Evolutionary conservation across 345 rosid species (phyloP), one percentile per base, ranked within the genome.

Genomic region (Pistacia atlantica): DNA sequence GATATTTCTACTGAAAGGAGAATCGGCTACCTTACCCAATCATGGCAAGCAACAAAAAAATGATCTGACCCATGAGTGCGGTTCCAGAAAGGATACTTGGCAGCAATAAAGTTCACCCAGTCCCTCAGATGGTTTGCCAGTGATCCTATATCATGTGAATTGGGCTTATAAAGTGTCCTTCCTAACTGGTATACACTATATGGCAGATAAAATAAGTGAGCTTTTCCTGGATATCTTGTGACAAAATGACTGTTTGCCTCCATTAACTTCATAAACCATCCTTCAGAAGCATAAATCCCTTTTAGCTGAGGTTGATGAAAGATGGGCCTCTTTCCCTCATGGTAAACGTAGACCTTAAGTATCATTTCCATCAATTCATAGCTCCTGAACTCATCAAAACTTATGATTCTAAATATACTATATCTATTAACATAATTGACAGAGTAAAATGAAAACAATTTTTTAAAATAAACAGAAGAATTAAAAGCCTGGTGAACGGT

Each of bases 41-140:
- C 99, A 79, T 95, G 99, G 86, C 99, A 95, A 72, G 99, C 99
- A 73, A 90, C 99, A 55, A 95, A 83, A 84, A 95, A 95, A 60
- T 95, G 99, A 83, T 93, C 99, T 37, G 87, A 84, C 52, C 98
- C 99, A 60, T 83, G 99, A 1, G 98, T 88, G 59, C 95, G 93
- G 71, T 93, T 95, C 98, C 99, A 93, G 35, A 89, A 93, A 0
- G 97, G 97, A 79, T 95, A 91, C 78, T 95, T 95, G 61, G 80
- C 78, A 73, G 97, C 90, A 75, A 95, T 82, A 89, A 80, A 82
- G 78, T 86, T 86, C 48, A 86, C 90, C 69, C 90, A 88, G 74
- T 93, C 90, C 81, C 88, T 84, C 66, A 93, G 64, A 79, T 86
- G 89, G 55, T 81, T 76, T 1, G 90, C 81, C 42, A 95, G 78